A percentile compares a stretch with the other conserved stretches of the same genome.
phyloP scores from a whole-genome alignment of 345 rosid species.

The Gossypium stocksii region DNA sequence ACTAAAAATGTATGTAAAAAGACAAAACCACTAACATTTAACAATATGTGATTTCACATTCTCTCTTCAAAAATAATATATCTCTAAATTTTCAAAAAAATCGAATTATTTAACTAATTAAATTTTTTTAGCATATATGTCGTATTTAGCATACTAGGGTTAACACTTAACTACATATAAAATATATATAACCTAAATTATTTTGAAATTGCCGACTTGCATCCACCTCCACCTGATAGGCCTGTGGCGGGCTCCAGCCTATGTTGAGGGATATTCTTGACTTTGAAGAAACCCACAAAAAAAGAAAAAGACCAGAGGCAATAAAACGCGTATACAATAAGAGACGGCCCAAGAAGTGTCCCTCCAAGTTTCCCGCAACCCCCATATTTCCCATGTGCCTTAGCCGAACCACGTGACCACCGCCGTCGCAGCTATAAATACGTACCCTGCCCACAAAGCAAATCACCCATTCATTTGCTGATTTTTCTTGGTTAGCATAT shows the following conservation, averaged over 20 bases:
- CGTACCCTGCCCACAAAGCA: neutral
- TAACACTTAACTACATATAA: no score
- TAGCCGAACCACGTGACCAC: neutral
- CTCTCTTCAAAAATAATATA: no score
- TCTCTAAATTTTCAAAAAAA: no score
- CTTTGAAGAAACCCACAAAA: neutral
- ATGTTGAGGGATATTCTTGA: neutral
- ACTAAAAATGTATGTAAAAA: no score
- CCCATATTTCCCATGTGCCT: neutral
- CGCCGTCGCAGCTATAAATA: constrained; percentile 13
- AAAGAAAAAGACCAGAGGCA: neutral
- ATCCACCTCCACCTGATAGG: neutral
- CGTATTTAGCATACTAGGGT: no score
- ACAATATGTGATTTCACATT: fast-evolving
- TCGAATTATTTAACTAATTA: no score
- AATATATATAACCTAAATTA: neutral
- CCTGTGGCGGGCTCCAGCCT: neutral
- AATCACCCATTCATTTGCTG: neutral
- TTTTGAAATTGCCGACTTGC: neutral
- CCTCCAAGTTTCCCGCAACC: neutral
- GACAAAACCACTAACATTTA: no score
- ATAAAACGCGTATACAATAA: neutral
- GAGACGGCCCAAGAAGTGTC: neutral
- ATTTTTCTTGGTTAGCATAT: constrained; percentile 31
- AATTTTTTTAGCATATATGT: no score